Base-by-base conservation (phyloP, 805 yeast genomes). In the Nakazawaea peltata region DNA sequence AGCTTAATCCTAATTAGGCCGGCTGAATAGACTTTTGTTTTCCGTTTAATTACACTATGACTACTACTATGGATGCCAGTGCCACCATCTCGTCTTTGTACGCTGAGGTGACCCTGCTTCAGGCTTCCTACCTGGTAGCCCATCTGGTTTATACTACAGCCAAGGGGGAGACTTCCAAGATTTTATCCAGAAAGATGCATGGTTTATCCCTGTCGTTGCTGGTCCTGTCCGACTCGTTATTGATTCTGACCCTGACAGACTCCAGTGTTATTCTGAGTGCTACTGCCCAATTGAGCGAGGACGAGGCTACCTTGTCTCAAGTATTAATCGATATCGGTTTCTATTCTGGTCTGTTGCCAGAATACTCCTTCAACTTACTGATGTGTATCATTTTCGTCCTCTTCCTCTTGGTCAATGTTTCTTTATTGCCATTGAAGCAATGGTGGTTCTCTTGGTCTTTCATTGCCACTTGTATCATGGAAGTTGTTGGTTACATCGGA, bases 401-500 rank as follows among this genome's bases (percentile, higher is more conserved):
- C 0, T 54, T 70, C 6, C 52, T 73, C 19, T 38, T 53, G 0
- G 35, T 49, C 18, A 81, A 80, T 33, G 39, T 65, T 2, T 46
- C 68, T 4, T 74, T 74, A 2, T 16, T 67, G 0, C 61, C 54
- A 45, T 69, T 60, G 42, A 63, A 59, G 28, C 81, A 79, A 44
- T 67, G 71, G 67, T 84, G 88, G 81, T 74, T 82, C 49, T 71
- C 77, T 6, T 46, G 61, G 2, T 65, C 82, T 10, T 69, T 80
- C 55, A 49, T 67, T 28, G 55, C 66, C 41, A 85, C 86, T 1
- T 51, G 67, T n/a, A 65, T 65, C 0, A 55, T 81, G 15, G 94
- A 84, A 56, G 58, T 77, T 30, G 58, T 73, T 1, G 94, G 95
- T 2, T 86, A 81, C 50, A 52, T 69, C 5, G 85, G 78, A 4